Base-by-base conservation (phyloP, 2,329 filamentous ascomycete genomes). In the Exophiala phaeomuriformis region DNA sequence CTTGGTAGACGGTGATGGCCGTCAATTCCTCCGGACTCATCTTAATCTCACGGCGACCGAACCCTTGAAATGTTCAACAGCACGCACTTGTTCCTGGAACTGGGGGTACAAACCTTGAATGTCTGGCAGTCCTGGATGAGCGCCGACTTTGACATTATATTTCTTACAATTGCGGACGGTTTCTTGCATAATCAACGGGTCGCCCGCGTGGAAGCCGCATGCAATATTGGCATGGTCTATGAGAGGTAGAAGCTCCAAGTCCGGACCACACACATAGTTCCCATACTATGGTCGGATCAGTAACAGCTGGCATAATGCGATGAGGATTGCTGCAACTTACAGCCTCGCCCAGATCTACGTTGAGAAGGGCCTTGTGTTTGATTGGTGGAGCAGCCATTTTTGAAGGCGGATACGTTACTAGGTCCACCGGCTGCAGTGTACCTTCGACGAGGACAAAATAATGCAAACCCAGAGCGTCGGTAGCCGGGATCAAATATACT, bases 121-220 rank as follows among this genome's bases (percentile, higher is more conserved):
- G 64, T 85, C 82, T n/a, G 79, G 81, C 0, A 84, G 70, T 1
- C 81, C 81, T 0, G 82, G 82, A 60, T 86, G 82, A 0, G 83
- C 83, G 5, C 82, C 82, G 4, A 79, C 69, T 47, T 72, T 73
- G 56, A 85, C 75, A 53, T 72, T 72, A 65, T 82, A 75, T 40
- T 73, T 64, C 66, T 83, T 84, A 67, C 79, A 82, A 12, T 76
- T 70, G 6, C 69, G 70, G 7, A 84, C 76, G 0, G 81, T 84
- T 52, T 79, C 71, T 45, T 76, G 69, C 81, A 85, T 85, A 50
- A 83, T 81, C n/a, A 79, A 63, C 0, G 82, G 81, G 56, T 85
- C 82, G 39, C 80, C 77, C 6, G 75, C 78, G 55, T 81, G 78
- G 57, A 79, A 79, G 1, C 78, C 79, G 62, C 80, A 84, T 5